phyloP scores from a whole-genome alignment of 2,329 filamentous ascomycete genomes.

The Fusarium miscanthi region DNA sequence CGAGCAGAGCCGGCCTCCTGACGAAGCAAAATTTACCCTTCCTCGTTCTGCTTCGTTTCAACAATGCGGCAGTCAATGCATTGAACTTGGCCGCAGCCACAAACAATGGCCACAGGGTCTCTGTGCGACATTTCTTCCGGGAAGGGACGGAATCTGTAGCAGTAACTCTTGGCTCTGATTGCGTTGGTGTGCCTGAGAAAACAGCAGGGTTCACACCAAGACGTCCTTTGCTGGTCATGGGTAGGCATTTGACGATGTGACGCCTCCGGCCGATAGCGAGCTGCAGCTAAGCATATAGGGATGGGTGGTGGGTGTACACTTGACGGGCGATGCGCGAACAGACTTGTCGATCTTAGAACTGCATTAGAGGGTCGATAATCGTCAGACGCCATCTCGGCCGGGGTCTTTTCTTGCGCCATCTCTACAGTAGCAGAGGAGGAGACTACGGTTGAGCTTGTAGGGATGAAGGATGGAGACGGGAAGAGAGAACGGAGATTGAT shows the following conservation, averaged over 20 bases:
- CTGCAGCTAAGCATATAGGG: constrained; percentile 41
- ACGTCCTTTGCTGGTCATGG: constrained; percentile 10
- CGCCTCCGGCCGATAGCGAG: constrained; percentile 38
- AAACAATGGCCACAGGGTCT: not conserved
- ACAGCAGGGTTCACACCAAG: constrained; percentile 18
- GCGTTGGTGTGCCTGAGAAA: constrained; percentile 28
- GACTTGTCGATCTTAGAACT: constrained; percentile 32
- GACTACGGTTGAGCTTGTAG: constrained; percentile 12
- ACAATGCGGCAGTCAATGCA: constrained; percentile 1
- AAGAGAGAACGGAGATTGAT: not conserved
- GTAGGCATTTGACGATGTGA: constrained; percentile 25
- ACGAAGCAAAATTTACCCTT: not conserved
- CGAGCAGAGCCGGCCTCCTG: not conserved
- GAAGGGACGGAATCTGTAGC: constrained; percentile 15
- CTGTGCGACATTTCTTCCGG: constrained; percentile 7
- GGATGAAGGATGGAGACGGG: constrained; percentile 2
- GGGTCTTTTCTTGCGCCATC: constrained; percentile 23
- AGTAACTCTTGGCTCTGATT: constrained; percentile 5
- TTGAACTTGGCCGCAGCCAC: constrained; percentile 14
- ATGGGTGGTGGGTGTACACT: constrained; percentile 14
- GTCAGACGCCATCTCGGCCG: constrained; percentile 19
- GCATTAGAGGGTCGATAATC: constrained; percentile 24
- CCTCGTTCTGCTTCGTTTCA: constrained; percentile 11
- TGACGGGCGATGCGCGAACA: constrained; percentile 30
- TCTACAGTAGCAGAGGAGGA: constrained; percentile 12